Evolutionary conservation across 2,329 filamentous ascomycete species (phyloP), one percentile per base, ranked within the genome.

Genomic region (Cladosporium austrohemisphaericum): DNA sequence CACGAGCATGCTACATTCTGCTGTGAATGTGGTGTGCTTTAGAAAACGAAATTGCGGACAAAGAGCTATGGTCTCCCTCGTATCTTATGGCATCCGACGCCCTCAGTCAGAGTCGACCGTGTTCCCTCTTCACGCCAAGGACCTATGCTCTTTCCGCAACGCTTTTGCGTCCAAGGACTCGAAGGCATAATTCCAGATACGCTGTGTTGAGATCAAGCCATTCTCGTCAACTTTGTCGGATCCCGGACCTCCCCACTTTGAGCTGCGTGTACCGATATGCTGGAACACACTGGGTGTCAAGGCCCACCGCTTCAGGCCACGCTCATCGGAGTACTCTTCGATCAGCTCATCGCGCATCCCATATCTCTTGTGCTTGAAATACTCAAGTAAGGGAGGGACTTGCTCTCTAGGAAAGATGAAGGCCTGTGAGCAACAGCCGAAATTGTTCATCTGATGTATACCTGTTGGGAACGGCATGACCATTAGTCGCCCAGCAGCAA

Each of bases 351-450:
- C 37, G 2, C 37, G 37, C 7, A 40, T n/a, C 13, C 37, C 37
- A 13, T 3, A 18, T 14, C 14, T 26, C n/a, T 19, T 40, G 5
- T 40, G 18, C 37, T 40, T 28, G 37, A 40, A 40, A 16, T 40
- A 40, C 10, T 28, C n/a, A 5, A 40, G 37, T 11, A 40, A 23
- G 14, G 37, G 37, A 7, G 37, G 20, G 22, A 28, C 23, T 40
- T 40, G 37, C 6, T 28, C 20, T 23, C 22, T 5, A 16, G 37
- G 37, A 10, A 41, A 41, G 14, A 41, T 3, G 16, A 41, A n/a
- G 5, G 40, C 26, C 19, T 41, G 40, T 13, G 40, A 41, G 11
- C 40, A 41, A 26, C 40, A 41, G 26, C 40, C 40, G 25, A 28
- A 41, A 10, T 26, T 29, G 16, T 41, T 32, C 40, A 41, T 41